These are phyloP conservation scores for Groenewaldozyma auringiensis DNA, from an alignment of 1,139 yeast species.

Conservation along the genomic window DNA sequence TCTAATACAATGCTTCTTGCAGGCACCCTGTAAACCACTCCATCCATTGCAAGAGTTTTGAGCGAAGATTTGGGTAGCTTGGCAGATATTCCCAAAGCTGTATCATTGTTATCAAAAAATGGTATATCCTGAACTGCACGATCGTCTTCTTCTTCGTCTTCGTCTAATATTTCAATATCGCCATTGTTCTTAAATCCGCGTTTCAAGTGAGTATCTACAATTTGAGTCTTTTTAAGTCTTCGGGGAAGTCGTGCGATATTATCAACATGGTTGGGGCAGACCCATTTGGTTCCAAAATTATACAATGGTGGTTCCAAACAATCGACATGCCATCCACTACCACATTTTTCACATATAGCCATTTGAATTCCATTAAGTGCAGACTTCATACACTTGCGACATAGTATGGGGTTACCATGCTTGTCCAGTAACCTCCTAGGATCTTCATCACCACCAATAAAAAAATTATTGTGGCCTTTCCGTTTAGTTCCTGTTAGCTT, in stretches of 20 bases:
- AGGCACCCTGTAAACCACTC: constrained; percentile 56
- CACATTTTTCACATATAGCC: constrained; percentile 78
- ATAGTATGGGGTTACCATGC: constrained; percentile 55
- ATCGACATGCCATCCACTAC: constrained; percentile 86
- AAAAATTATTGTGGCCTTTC: constrained; percentile 2
- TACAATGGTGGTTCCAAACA: constrained; percentile 81
- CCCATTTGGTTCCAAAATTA: constrained; percentile 78
- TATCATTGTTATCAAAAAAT: constrained; percentile 37
- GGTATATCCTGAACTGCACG: constrained; percentile 37
- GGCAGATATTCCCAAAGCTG: constrained; percentile 42
- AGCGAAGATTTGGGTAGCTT: constrained; percentile 34
- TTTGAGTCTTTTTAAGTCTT: constrained; percentile 47
- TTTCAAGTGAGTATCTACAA: constrained; percentile 48
- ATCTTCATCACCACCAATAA: constrained; percentile 43
- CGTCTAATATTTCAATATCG: constrained; percentile 51
- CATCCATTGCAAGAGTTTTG: constrained; percentile 39
- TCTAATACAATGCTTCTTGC: constrained; percentile 70
- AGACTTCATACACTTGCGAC: constrained; percentile 69
- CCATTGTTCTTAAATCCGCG: constrained; percentile 62
- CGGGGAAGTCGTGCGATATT: constrained; percentile 40
- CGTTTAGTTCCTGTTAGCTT: constrained; percentile 33
- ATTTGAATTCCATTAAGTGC: constrained; percentile 52
- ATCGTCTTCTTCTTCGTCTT: constrained; percentile 29
- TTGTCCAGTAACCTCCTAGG: constrained; percentile 59
- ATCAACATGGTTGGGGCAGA: constrained; percentile 83